Evolutionary conservation across 768 basidiomycete genomes (phyloP).

Genomic region (Trametes coccinea): DNA sequence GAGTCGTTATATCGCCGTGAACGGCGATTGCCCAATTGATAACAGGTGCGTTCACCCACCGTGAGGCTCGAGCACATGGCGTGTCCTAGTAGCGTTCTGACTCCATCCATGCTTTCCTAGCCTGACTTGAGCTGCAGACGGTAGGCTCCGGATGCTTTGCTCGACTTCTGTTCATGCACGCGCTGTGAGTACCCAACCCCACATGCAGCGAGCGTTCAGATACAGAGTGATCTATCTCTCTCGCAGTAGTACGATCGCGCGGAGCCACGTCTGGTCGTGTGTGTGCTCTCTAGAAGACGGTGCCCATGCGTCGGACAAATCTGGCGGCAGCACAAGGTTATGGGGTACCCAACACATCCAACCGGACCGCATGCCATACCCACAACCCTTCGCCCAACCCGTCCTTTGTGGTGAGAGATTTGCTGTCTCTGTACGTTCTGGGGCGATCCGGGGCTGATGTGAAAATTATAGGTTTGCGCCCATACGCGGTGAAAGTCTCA

Average conservation of each 20-base stretch:
- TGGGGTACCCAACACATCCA: slow-evolving; percentile 6
- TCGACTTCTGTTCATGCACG: too few species aligned
- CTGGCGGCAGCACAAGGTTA: slow-evolving; percentile 15
- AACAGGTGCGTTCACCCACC: slow-evolving; percentile 16
- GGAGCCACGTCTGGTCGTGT: not conserved
- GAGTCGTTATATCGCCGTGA: not conserved
- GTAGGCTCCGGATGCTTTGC: too few species aligned
- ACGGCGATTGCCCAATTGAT: slow-evolving; percentile 21
- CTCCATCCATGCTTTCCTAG: too few species aligned
- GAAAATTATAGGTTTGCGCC: slow-evolving; percentile 7
- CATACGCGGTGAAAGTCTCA: slow-evolving; percentile 2
- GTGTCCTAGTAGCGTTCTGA: not conserved
- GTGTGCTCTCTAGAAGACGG: slow-evolving; percentile 6
- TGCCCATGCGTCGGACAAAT: not conserved
- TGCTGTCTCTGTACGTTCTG: not conserved
- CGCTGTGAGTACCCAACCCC: too few species aligned
- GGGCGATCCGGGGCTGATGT: slow-evolving; percentile 3
- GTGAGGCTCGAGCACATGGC: slow-evolving; percentile 6
- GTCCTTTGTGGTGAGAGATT: slow-evolving; percentile 14
- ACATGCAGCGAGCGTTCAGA: not conserved
- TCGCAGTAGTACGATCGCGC: too few species aligned
- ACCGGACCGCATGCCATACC: slow-evolving; percentile 10
- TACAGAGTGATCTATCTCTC: too few species aligned
- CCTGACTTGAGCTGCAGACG: too few species aligned
- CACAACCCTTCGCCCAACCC: slow-evolving; percentile 10